Percentiles rank a stretch among this genome's conserved stretches.
These are phyloP conservation scores for Henckelia pumila DNA, from an alignment of 257 asterid genomes.

Conservation along the genomic window DNA sequence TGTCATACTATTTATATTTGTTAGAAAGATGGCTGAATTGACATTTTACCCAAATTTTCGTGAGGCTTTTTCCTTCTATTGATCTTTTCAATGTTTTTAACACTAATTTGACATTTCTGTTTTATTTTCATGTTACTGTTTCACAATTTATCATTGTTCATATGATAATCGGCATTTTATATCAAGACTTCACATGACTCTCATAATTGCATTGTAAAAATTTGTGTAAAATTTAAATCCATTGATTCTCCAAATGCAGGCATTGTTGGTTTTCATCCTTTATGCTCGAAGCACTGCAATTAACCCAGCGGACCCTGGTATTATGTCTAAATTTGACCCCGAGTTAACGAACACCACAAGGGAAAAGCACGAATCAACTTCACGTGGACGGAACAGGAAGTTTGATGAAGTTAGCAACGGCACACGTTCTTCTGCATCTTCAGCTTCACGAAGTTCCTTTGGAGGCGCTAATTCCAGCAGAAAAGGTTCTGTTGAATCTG, in stretches of 20 bases:
- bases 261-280: slow-evolving; percentile 75
- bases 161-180: not conserved
- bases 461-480: slow-evolving; percentile 66
- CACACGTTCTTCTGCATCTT: slow-evolving; percentile 64
- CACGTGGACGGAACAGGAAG: slow-evolving; percentile 46
- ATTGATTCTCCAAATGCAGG: slow-evolving; percentile 51
- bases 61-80: not conserved
- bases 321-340: slow-evolving; percentile 72
- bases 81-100: not conserved
- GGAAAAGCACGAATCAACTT: slow-evolving; percentile 47
- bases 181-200: not conserved
- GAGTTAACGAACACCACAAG: slow-evolving; percentile 41
- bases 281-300: slow-evolving; percentile 93
- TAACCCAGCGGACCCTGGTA: slow-evolving; percentile 98
- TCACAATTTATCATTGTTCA: not conserved
- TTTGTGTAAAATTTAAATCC: slow-evolving; percentile 8
- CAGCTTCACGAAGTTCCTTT: slow-evolving; percentile 69
- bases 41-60: not conserved
- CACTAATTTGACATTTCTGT: slow-evolving; percentile 15
- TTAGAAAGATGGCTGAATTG: not conserved
- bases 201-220: slow-evolving; percentile 5
- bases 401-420: slow-evolving; percentile 68
- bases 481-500: slow-evolving; percentile 62
- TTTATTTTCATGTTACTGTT: slow-evolving; percentile 10
- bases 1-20: not conserved